Conservation (phyloP, 228 moss, liverwort and hornwort genomes). For the Sphagnum magellanicum region DNA sequence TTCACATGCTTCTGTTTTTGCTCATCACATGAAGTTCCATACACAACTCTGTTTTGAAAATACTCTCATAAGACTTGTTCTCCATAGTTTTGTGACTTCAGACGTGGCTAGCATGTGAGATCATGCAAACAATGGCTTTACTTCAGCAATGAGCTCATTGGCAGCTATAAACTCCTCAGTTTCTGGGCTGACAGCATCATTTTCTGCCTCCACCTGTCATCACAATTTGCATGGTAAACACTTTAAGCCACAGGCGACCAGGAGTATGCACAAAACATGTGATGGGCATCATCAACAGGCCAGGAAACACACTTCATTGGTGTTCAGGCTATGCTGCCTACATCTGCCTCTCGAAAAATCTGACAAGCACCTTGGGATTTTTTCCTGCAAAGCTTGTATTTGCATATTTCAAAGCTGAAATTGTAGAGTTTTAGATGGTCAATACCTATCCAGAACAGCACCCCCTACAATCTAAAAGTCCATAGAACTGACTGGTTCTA, state of each 20-base stretch:
- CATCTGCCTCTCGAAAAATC: not conserved
- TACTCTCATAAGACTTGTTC: no score
- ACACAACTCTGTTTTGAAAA: no score
- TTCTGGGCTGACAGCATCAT: slow-evolving; percentile 24
- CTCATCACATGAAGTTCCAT: no score
- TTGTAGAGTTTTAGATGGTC: not conserved
- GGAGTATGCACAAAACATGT: not conserved
- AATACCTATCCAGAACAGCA: not conserved
- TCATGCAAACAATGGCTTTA: slow-evolving; percentile 48
- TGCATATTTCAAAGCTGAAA: no score
- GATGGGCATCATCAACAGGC: not conserved
- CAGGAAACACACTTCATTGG: not conserved
- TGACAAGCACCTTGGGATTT: not conserved
- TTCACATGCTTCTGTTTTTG: no score
- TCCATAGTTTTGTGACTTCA: no score
- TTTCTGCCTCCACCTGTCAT: slow-evolving; percentile 41
- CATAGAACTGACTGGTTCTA: not conserved
- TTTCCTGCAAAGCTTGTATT: no score
- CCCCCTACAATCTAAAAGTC: not conserved
- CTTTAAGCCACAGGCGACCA: not conserved
- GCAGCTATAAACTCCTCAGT: slow-evolving; percentile 47
- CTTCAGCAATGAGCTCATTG: slow-evolving; percentile 32
- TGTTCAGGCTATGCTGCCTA: not conserved
- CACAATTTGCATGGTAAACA: not conserved
- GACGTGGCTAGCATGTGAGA: not conserved